Evolutionary conservation across 2,329 filamentous ascomycete species (phyloP).

Genomic region (Septoria petroselini): DNA sequence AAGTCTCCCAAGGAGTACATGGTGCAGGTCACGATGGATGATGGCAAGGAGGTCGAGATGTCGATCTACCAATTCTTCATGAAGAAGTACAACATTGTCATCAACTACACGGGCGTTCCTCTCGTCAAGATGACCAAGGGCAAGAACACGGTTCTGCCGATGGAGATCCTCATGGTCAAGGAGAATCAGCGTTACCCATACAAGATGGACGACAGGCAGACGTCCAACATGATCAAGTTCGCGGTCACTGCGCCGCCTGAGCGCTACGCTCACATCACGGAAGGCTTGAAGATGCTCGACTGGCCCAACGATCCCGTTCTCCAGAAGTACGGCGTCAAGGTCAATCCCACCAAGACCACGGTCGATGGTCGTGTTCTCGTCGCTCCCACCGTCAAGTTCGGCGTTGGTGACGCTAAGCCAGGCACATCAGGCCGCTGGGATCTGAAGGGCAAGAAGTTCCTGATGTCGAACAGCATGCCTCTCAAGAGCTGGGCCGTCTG

Average conservation of each 20-base stretch:
- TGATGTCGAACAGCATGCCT: slow-evolving; percentile 54
- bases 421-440: slow-evolving; percentile 77
- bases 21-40: slow-evolving; percentile 42
- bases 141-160: slow-evolving; percentile 51
- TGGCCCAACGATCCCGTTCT: slow-evolving; percentile 70
- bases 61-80: slow-evolving; percentile 60
- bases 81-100: slow-evolving; percentile 49
- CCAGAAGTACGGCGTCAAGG: slow-evolving; percentile 67
- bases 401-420: slow-evolving; percentile 54
- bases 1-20: slow-evolving; percentile 45
- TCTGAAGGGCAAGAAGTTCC: slow-evolving; percentile 76
- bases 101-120: slow-evolving; percentile 51
- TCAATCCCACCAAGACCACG: slow-evolving; percentile 62
- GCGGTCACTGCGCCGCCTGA: slow-evolving; percentile 73
- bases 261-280: slow-evolving; percentile 66
- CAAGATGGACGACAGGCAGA: slow-evolving; percentile 63
- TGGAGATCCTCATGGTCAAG: slow-evolving; percentile 55
- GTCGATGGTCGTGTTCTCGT: slow-evolving; percentile 66
- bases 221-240: slow-evolving; percentile 85
- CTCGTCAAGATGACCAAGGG: slow-evolving; percentile 58
- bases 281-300: slow-evolving; percentile 63
- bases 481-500: slow-evolving; percentile 75
- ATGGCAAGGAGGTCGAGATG: slow-evolving; percentile 40
- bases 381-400: slow-evolving; percentile 69
- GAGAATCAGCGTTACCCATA: slow-evolving; percentile 56